These are phyloP conservation scores for Silybum marianum DNA, from an alignment of 129 eudicot species.

Conservation along the genomic window DNA sequence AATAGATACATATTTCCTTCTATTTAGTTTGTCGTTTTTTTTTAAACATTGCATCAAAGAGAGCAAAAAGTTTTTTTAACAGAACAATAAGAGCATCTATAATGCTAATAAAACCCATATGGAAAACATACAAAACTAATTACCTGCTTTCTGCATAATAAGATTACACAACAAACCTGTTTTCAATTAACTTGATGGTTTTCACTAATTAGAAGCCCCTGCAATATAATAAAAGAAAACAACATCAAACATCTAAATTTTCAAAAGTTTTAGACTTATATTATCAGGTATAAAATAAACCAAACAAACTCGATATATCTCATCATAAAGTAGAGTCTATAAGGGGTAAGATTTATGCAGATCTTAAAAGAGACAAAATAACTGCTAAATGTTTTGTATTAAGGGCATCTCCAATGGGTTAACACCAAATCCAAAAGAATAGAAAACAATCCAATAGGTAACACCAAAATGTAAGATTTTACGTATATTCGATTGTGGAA, in stretches of 20 bases:
- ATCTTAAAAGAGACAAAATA: too few species aligned
- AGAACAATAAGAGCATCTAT: neutral
- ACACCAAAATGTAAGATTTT: too few species aligned
- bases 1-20: neutral
- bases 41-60: neutral
- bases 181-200: neutral
- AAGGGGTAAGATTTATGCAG: too few species aligned
- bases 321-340: too few species aligned
- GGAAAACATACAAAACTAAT: neutral
- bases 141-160: neutral
- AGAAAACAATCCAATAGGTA: too few species aligned
- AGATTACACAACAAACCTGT: constrained; percentile 10
- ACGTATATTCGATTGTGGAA: too few species aligned
- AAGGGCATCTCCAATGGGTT: too few species aligned
- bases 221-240: neutral
- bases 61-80: neutral
- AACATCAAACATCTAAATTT: neutral
- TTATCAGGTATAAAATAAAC: too few species aligned
- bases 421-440: too few species aligned
- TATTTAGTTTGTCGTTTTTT: neutral
- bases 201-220: constrained; percentile 11
- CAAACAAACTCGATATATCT: too few species aligned
- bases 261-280: neutral
- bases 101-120: neutral
- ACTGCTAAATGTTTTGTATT: too few species aligned